Evolutionary conservation across 2,329 filamentous ascomycete species (phyloP), one percentile per base, ranked within the genome.

Genomic region (Penicillium sp.): DNA sequence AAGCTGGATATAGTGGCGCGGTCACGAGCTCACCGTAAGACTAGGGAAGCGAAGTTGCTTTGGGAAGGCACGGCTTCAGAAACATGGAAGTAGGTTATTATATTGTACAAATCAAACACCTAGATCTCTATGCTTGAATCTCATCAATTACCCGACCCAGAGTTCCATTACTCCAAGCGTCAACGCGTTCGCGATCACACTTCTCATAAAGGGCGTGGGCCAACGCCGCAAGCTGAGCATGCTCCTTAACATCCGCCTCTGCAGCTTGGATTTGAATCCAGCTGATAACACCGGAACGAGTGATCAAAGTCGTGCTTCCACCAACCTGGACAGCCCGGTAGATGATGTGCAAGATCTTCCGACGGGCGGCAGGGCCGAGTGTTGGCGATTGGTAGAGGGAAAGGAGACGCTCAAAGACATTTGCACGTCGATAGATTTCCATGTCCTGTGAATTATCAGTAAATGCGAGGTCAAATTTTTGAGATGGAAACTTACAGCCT

Each of bases 301-400:
- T 95, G 36, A 91, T 81, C 43, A 96, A 77, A n/a, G 88, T 93
- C 4, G 87, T 89, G 70, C 88, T 90, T 1, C 89, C 91, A 1
- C 86, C 82, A 31, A 92, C 83, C 43, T 80, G 81, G 0, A 85
- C 86, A 3, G 87, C 85, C 39, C 88, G 81, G 64, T 87, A 87
- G 14, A 95, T 56, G 13, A 87, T 60, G 56, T 80, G 77, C 11
- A 85, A 61, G 21, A 94, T 80, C 67, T 86, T 84, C 49, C 83
- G 84, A 54, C 85, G 84, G 14, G 88, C 76, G 14, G 80, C 77
- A 16, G 78, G 72, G 3, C 82, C 79, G 55, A 89, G 79, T 50
- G 85, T 86, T 0, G 88, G 83, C 41, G 88, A 89, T 32, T 79
- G 79, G 49, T 87, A 90, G 21, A 91, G 75, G 1, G 84, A 83